Evolutionary conservation across 179 eudicot species (phyloP).

Genomic region (Vitellaria paradoxa): DNA sequence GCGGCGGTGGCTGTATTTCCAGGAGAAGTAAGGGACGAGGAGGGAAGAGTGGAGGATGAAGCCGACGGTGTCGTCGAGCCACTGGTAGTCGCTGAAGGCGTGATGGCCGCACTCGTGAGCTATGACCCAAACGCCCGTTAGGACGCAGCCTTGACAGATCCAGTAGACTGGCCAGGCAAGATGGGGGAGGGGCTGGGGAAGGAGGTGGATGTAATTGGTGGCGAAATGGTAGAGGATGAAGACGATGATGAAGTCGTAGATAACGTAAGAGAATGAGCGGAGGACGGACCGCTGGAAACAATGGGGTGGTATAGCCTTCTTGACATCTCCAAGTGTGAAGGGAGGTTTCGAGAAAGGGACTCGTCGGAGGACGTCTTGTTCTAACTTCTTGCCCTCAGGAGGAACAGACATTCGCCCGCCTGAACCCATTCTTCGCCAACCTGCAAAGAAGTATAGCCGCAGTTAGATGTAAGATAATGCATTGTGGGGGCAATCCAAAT

Average conservation of each 20-base stretch:
- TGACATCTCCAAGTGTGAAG: slow-evolving; percentile 12
- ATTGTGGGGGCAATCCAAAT: no score
- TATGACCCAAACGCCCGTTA: slow-evolving; percentile 13
- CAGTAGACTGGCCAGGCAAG: slow-evolving; percentile 15
- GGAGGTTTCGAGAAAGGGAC: slow-evolving; percentile 15
- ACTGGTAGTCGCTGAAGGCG: slow-evolving; percentile 21
- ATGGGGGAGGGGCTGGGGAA: background rate
- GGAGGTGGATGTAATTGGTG: slow-evolving; percentile 16
- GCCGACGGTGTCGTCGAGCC: slow-evolving; percentile 16
- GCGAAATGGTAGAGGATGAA: slow-evolving; percentile 1
- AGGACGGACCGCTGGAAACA: slow-evolving; percentile 14
- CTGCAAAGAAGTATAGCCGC: background rate
- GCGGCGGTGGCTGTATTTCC: slow-evolving; percentile 21
- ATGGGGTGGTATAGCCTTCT: slow-evolving; percentile 16
- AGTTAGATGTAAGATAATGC: background rate
- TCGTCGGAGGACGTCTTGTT: slow-evolving; percentile 6
- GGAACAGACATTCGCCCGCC: slow-evolving; percentile 14
- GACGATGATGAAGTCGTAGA: slow-evolving; percentile 6
- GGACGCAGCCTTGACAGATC: slow-evolving; percentile 13
- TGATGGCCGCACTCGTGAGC: slow-evolving; percentile 20
- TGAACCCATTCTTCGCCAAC: slow-evolving; percentile 18
- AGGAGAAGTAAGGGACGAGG: slow-evolving; percentile 19
- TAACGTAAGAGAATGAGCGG: slow-evolving; percentile 11
- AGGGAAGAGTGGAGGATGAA: slow-evolving; percentile 17
- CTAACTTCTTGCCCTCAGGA: background rate